phyloP scores from a whole-genome alignment of 2,329 filamentous ascomycete species.

The Penicillium italicum region DNA sequence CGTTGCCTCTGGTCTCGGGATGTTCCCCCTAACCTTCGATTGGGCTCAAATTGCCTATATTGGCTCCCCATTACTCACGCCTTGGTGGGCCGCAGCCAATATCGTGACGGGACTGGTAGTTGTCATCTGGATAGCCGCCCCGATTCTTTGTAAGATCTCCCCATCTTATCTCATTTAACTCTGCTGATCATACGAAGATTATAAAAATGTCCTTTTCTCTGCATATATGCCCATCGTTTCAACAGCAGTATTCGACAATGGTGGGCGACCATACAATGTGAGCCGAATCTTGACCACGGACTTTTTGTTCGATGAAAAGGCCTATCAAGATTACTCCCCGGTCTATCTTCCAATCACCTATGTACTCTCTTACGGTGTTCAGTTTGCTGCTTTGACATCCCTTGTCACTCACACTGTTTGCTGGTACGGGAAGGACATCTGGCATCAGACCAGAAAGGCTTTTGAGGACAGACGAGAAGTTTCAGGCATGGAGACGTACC shows the following conservation, averaged over 20 bases:
- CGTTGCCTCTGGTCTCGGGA: constrained; percentile 74
- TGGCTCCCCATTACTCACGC: constrained; percentile 76
- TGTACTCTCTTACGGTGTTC: constrained; percentile 78
- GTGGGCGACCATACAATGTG: constrained; percentile 74
- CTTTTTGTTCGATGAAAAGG: constrained; percentile 71
- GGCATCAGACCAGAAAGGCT: constrained; percentile 69
- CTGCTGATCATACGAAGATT: constrained; percentile 49
- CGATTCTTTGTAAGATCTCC: constrained; percentile 58
- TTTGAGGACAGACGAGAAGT: constrained; percentile 59
- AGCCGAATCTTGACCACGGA: constrained; percentile 72
- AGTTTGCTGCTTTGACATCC: constrained; percentile 77
- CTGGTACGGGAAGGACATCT: constrained; percentile 82
- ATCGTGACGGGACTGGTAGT: constrained; percentile 74
- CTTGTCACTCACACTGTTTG: constrained; percentile 76
- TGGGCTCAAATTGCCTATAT: constrained; percentile 89
- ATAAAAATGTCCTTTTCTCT: constrained; percentile 73
- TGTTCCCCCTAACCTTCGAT: constrained; percentile 85
- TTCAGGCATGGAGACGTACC: constrained; percentile 50
- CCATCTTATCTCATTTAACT: not conserved
- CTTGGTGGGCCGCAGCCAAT: constrained; percentile 83
- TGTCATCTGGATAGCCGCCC: constrained; percentile 81
- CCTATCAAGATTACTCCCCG: constrained; percentile 76
- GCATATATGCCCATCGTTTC: constrained; percentile 86
- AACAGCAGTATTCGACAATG: constrained; percentile 80
- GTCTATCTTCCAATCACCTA: constrained; percentile 86